Percentiles rank a stretch among this genome's conserved stretches.
phyloP scores from a whole-genome alignment of 2,329 filamentous ascomycete species.

The Hawksworthiomyces lignivorus region DNA sequence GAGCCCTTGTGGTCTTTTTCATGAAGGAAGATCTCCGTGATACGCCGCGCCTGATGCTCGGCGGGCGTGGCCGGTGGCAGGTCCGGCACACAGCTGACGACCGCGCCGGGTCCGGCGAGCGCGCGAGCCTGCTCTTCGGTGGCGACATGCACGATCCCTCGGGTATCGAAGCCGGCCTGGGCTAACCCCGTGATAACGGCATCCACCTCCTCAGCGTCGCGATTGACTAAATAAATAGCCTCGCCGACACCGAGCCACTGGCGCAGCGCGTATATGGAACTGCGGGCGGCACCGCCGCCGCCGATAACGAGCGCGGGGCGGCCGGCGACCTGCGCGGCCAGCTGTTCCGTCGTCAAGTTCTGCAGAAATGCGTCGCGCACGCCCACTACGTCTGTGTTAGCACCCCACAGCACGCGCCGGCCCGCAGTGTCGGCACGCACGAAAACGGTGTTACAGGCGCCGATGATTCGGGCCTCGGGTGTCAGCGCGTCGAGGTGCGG shows the following conservation, averaged over 20 bases:
- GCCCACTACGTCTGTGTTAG: slow-evolving; percentile 76
- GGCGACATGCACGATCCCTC: slow-evolving; percentile 50
- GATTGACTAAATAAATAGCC: slow-evolving; percentile 74
- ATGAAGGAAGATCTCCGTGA: slow-evolving; percentile 37
- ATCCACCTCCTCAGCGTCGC: slow-evolving; percentile 59
- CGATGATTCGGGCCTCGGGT: slow-evolving; percentile 62
- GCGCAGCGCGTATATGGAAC: slow-evolving; percentile 66
- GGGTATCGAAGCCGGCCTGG: slow-evolving; percentile 49
- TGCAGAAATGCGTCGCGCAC: slow-evolving; percentile 64
- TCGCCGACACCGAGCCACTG: slow-evolving; percentile 59
- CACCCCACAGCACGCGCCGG: slow-evolving; percentile 53
- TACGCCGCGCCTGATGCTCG: slow-evolving; percentile 52
- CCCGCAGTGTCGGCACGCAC: slow-evolving; percentile 39
- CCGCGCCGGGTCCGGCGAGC: slow-evolving; percentile 54
- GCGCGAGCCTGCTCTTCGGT: slow-evolving; percentile 51
- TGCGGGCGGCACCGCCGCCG: slow-evolving; percentile 70
- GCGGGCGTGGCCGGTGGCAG: slow-evolving; percentile 58
- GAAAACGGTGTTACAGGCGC: slow-evolving; percentile 76
- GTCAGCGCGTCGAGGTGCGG: slow-evolving; percentile 66
- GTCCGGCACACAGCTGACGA: slow-evolving; percentile 70
- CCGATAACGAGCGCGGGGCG: slow-evolving; percentile 67
- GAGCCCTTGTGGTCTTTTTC: slow-evolving; percentile 51
- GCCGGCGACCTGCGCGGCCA: slow-evolving; percentile 16
- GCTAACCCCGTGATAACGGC: slow-evolving; percentile 59
- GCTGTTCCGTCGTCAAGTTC: slow-evolving; percentile 34